phyloP scores from a whole-genome alignment of 768 basidiomycete species.

The Inosperma sp. region DNA sequence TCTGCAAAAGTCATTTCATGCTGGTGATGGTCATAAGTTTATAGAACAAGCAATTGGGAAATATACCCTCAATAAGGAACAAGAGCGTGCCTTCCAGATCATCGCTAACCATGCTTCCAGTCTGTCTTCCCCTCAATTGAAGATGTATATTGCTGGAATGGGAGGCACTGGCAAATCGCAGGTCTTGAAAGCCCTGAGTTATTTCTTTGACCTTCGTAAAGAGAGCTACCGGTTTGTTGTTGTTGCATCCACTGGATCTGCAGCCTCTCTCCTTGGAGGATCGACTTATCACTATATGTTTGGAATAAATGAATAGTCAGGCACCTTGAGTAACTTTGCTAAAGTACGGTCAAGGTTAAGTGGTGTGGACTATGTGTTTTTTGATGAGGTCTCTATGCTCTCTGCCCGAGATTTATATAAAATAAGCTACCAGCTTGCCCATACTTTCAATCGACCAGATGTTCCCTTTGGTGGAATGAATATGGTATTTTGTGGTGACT shows the following conservation, averaged over 20 bases:
- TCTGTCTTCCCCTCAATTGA: conserved; percentile 14
- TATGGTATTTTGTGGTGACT: conserved; percentile 42
- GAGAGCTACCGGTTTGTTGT: conserved; percentile 25
- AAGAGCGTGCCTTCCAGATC: conserved; percentile 25
- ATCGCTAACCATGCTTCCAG: conserved; percentile 24
- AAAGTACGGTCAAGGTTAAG: conserved; percentile 16
- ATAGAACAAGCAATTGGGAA: conserved; percentile 5
- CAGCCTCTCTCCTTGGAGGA: conserved; percentile 25
- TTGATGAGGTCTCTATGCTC: conserved; percentile 44
- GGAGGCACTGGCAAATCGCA: conserved; percentile 18
- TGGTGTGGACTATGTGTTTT: conserved; percentile 35
- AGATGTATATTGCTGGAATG: conserved; percentile 17
- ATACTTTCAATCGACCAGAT: conserved; percentile 14
- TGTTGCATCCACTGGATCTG: conserved; percentile 25
- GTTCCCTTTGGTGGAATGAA: conserved; percentile 34
- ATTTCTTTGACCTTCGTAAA: conserved; percentile 19
- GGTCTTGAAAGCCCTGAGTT: conserved; percentile 22
- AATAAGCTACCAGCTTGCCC: conserved; percentile 23
- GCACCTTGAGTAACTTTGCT: not conserved
- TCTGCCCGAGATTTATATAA: conserved; percentile 25
- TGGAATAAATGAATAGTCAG: conserved; percentile 19
- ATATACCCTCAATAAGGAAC: conserved; percentile 24
- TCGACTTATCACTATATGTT: conserved; percentile 32
- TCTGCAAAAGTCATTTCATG: conserved; percentile 12
- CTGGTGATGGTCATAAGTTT: not conserved